A percentile compares a stretch with the other conserved stretches of the same genome.
phyloP scores from a whole-genome alignment of 2,329 filamentous ascomycete genomes.

The Malbranchea zuffiana region DNA sequence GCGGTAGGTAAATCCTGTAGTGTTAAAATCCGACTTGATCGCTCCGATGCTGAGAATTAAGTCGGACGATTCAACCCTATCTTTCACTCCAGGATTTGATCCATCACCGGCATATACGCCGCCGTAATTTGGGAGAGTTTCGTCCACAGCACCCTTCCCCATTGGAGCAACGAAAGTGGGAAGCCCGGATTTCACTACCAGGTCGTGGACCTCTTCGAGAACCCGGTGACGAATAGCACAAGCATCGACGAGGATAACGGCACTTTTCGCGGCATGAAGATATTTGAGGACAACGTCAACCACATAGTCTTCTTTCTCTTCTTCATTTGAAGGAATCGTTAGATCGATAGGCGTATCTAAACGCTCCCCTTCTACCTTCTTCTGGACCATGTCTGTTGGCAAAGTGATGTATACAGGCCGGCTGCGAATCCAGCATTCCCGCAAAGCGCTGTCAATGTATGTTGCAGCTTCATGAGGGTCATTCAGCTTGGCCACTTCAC shows the following conservation, averaged over 20 bases:
- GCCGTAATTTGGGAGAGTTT: slow-evolving; percentile 59
- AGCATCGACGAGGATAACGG: slow-evolving; percentile 67
- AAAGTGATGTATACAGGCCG: slow-evolving; percentile 47
- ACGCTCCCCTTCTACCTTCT: slow-evolving; percentile 60
- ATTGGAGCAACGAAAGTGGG: slow-evolving; percentile 77
- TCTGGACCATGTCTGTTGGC: slow-evolving; percentile 44
- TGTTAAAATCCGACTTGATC: slow-evolving; percentile 38
- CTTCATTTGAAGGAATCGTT: slow-evolving; percentile 51
- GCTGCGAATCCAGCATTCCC: slow-evolving; percentile 42
- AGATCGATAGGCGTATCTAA: slow-evolving; percentile 59
- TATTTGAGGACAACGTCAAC: slow-evolving; percentile 63
- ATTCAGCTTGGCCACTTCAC: slow-evolving; percentile 39
- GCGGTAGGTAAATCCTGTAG: slow-evolving; percentile 66
- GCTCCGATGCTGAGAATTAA: slow-evolving; percentile 31
- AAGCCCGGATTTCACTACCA: slow-evolving; percentile 60
- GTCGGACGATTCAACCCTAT: slow-evolving; percentile 32
- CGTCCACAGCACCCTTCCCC: slow-evolving; percentile 72
- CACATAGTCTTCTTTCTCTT: slow-evolving; percentile 62
- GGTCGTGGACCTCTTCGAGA: slow-evolving; percentile 56
- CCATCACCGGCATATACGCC: slow-evolving; percentile 74
- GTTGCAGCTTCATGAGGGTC: slow-evolving; percentile 38
- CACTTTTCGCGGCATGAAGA: slow-evolving; percentile 58
- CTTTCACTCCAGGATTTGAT: slow-evolving; percentile 42
- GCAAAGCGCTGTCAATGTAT: slow-evolving; percentile 43
- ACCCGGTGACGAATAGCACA: slow-evolving; percentile 67